Evolutionary conservation across 352 stramenopile species (phyloP).

Genomic region (Chrysophaeum taylorii): DNA sequence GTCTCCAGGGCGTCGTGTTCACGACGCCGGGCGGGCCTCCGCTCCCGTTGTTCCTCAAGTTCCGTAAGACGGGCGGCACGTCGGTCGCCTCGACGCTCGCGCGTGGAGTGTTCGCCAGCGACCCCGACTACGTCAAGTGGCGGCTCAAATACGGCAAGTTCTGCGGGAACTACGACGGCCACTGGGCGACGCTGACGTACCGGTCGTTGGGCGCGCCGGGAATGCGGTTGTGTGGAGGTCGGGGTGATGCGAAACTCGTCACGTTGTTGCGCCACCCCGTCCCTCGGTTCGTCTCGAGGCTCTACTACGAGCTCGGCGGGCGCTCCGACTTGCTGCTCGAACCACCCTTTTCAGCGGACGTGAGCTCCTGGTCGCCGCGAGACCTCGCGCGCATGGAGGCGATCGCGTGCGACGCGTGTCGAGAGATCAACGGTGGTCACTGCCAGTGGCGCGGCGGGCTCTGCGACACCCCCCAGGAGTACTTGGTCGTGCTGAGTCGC

Average conservation of each 20-base stretch:
- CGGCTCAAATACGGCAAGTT: background rate
- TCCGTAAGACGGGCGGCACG: background rate
- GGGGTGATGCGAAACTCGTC: background rate
- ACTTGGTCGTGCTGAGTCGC: background rate
- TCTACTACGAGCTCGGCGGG: slow-evolving; percentile 14
- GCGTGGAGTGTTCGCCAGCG: background rate
- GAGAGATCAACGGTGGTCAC: slow-evolving; percentile 3
- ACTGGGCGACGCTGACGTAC: background rate
- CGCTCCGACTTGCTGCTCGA: background rate
- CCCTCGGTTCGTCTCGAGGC: background rate
- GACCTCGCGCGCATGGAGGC: background rate
- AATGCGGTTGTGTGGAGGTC: background rate
- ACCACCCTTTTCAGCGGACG: background rate
- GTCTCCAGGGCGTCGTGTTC: too few species aligned
- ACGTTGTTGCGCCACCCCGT: background rate
- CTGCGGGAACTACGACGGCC: slow-evolving; percentile 15
- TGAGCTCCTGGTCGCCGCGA: background rate
- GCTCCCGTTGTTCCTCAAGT: too few species aligned
- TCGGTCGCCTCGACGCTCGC: slow-evolving; percentile 5
- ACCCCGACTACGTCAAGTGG: background rate
- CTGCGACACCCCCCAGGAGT: slow-evolving; percentile 4
- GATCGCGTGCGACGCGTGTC: background rate
- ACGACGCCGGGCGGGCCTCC: too few species aligned
- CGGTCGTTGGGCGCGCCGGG: background rate
- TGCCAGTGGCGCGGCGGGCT: background rate